A percentile compares a stretch with the other conserved stretches of the same genome.
These are phyloP conservation scores for Ophiocordyceps sinensis DNA, from an alignment of 2,329 filamentous ascomycete genomes.

Conservation along the genomic window DNA sequence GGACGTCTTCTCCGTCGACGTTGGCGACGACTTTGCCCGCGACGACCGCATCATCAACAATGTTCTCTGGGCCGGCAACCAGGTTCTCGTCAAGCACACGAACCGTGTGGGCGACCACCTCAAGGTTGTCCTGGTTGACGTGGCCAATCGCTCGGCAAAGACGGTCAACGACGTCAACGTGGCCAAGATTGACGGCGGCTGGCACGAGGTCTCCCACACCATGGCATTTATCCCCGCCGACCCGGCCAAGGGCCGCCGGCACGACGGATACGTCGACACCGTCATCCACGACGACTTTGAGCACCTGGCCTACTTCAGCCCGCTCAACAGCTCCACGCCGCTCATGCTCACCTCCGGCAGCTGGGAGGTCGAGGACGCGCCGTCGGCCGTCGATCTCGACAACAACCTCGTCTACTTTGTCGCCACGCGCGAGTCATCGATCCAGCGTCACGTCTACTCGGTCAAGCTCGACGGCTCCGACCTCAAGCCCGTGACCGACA, in stretches of 20 bases:
- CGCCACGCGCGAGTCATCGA: slow-evolving; percentile 73
- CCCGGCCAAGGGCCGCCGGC: slow-evolving; percentile 52
- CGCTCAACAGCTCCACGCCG: slow-evolving; percentile 69
- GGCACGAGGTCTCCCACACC: slow-evolving; percentile 86
- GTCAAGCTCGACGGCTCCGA: slow-evolving; percentile 71
- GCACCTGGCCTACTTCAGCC: slow-evolving; percentile 86
- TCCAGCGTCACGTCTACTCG: slow-evolving; percentile 82
- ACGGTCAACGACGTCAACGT: slow-evolving; percentile 70
- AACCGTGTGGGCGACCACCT: slow-evolving; percentile 91
- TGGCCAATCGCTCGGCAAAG: slow-evolving; percentile 55
- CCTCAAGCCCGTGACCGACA: slow-evolving; percentile 61
- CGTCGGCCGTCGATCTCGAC: slow-evolving; percentile 69
- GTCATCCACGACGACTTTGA: slow-evolving; percentile 77
- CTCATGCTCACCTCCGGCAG: slow-evolving; percentile 72
- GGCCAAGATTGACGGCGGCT: slow-evolving; percentile 77
- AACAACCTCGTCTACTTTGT: slow-evolving; percentile 87
- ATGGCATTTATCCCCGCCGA: slow-evolving; percentile 82
- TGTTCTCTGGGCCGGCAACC: slow-evolving; percentile 71
- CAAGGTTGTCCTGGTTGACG: slow-evolving; percentile 75
- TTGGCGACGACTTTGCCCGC: slow-evolving; percentile 63
- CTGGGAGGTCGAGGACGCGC: slow-evolving; percentile 84
- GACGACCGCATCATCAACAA: slow-evolving; percentile 84
- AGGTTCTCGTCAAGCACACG: slow-evolving; percentile 79
- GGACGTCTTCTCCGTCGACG: slow-evolving; percentile 67
- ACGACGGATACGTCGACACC: slow-evolving; percentile 89